These are phyloP conservation scores for Globisporangium iwayamae DNA, from an alignment of 352 stramenopile species.

Conservation along the genomic window DNA sequence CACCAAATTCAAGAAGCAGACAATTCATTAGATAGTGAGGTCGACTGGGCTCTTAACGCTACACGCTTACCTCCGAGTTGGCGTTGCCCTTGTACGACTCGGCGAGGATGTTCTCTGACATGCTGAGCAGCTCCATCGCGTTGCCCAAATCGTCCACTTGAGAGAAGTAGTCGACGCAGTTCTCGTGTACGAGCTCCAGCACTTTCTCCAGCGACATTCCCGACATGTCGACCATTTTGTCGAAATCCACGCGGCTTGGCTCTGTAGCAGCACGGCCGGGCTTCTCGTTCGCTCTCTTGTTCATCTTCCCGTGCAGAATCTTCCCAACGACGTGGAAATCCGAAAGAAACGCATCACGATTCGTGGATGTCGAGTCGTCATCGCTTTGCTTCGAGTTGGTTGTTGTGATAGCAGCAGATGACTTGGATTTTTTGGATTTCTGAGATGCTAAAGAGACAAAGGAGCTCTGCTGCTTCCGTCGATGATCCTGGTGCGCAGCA, in stretches of 20 bases:
- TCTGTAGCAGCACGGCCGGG: neutral
- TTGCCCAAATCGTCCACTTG: conserved; percentile 65
- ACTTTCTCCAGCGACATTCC: conserved; percentile 53
- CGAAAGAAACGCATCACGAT: conserved; percentile 72
- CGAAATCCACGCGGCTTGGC: conserved; percentile 24
- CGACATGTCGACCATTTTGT: conserved; percentile 53
- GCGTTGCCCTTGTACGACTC: conserved; percentile 46
- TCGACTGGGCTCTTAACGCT: neutral
- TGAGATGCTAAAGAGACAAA: neutral
- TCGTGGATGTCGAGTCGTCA: conserved; percentile 9
- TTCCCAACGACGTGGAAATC: conserved; percentile 83
- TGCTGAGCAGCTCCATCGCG: conserved; percentile 69
- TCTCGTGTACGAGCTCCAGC: conserved; percentile 69
- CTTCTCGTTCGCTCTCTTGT: conserved; percentile 22
- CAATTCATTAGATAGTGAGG: neutral
- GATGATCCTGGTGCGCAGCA: neutral
- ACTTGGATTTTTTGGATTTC: conserved; percentile 1
- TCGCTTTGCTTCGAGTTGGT: neutral
- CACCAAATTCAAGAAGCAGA: neutral
- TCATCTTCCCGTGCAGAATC: conserved; percentile 62
- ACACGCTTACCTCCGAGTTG: conserved; percentile 41
- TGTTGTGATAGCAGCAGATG: neutral
- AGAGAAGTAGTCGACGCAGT: conserved; percentile 67
- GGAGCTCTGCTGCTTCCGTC: conserved; percentile 16
- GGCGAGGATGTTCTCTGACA: conserved; percentile 54